Evolutionary conservation across 2,329 filamentous ascomycete species (phyloP).

Genomic region (Trichocomaceae sp.): DNA sequence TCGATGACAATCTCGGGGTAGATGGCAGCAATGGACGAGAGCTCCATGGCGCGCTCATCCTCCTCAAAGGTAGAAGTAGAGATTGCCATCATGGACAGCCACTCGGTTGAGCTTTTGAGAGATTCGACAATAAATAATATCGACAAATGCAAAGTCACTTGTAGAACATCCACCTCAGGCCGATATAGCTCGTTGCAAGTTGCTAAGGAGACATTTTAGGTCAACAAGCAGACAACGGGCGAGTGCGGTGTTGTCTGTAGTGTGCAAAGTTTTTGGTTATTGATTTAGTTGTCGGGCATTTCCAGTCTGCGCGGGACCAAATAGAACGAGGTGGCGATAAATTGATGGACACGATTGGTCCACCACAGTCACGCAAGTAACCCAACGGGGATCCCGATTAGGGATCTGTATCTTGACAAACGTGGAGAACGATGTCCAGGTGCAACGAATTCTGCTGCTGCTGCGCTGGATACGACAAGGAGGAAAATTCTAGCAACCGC

Average conservation of each 20-base stretch:
- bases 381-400: slow-evolving; percentile 6
- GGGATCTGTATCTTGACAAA: slow-evolving; percentile 3
- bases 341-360: slow-evolving; percentile 4
- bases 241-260: background rate
- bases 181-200: background rate
- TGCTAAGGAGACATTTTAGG: slow-evolving; percentile 8
- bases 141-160: background rate
- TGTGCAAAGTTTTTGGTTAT: background rate
- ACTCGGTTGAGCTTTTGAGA: background rate
- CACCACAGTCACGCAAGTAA: background rate
- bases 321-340: slow-evolving; percentile 10
- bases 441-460: background rate
- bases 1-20: slow-evolving; percentile 54
- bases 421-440: background rate
- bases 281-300: background rate
- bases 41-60: slow-evolving; percentile 55
- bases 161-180: background rate
- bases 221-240: background rate
- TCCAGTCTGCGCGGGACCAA: background rate
- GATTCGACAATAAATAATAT: background rate
- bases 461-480: background rate
- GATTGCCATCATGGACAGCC: slow-evolving; percentile 3
- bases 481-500: slow-evolving; percentile 1
- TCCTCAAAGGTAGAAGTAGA: slow-evolving; percentile 22
- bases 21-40: slow-evolving; percentile 55